Base-by-base conservation (phyloP, 169 alveolate species). In the Nephromyces sp. region DNA sequence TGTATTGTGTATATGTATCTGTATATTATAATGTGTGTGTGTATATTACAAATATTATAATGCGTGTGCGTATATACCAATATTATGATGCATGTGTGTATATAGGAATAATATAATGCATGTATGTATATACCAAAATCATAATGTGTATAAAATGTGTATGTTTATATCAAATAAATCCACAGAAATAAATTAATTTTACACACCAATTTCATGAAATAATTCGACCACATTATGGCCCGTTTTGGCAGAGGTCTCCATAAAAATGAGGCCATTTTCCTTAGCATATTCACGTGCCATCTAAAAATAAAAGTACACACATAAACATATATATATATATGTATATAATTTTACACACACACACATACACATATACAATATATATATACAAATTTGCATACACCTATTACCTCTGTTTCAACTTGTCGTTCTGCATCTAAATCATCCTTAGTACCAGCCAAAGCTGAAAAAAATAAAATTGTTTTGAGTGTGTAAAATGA, bases 221-320 rank as follows among this genome's bases (percentile, higher is more conserved):
- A 86, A 75, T 52, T 84, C 92, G 68, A 82, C 89, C 22, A 92
- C 93, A 81, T 90, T 90, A 65, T 78, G 81, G 27, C 92, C 89
- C 30, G 92, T 90, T 81, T 89, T 90, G 3, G 97, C 97, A 21
- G 91, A 80, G 28, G 94, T 87, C 82, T 89, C 94, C 68, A 87
- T 75, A 73, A 80, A 86, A 30, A 89, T 77, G 1, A 86, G 81
- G 6, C 88, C 88, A 29, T 81, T 81, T 70, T 89, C 92, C 64
- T 82, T 83, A 6, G 96, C 96, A 66, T 86, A 86, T 5, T 73
- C 52, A 32, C 84, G 78, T 30, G 87, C 94, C 24, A 81, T 90
- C 77, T 86, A 79, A 0, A 28, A 28, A 32, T 4, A 2, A 3
- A 1, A 32, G 21, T 6, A 8, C 57, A 71, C 33, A 64, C 1